phyloP scores from a whole-genome alignment of 345 rosid species.

The Eucalyptus dawsonii region DNA sequence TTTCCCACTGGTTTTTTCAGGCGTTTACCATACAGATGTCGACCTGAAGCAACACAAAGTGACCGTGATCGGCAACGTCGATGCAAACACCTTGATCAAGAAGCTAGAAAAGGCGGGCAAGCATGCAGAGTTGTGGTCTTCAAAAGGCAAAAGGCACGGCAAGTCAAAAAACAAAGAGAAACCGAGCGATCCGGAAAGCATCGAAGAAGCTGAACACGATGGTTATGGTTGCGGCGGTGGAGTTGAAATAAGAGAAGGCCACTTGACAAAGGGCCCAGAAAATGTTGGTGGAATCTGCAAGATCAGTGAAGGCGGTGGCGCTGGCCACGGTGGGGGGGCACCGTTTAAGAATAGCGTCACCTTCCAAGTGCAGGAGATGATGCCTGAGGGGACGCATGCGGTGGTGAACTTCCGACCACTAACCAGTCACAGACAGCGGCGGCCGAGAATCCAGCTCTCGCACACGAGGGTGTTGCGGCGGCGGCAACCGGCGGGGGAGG shows the following conservation, averaged over 20 bases:
- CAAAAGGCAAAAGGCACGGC: slow-evolving; percentile 17
- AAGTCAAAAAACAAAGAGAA: slow-evolving; percentile 27
- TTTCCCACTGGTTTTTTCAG: slow-evolving; percentile 10
- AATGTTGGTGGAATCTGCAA: background rate
- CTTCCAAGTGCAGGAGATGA: slow-evolving; percentile 8
- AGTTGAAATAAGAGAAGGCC: background rate
- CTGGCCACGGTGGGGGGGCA: background rate
- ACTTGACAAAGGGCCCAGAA: background rate
- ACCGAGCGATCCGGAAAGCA: slow-evolving; percentile 18
- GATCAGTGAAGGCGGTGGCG: slow-evolving; percentile 1
- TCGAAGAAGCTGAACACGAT: slow-evolving; percentile 8
- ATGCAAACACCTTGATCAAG: slow-evolving; percentile 41
- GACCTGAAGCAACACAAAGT: slow-evolving; percentile 61
- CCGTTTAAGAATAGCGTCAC: background rate
- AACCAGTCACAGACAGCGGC: slow-evolving; percentile 17
- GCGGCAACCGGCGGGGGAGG: background rate
- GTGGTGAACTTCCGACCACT: background rate
- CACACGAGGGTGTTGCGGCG: slow-evolving; percentile 1
- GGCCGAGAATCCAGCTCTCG: background rate
- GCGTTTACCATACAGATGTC: slow-evolving; percentile 51
- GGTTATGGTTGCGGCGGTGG: slow-evolving; percentile 1
- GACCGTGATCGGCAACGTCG: slow-evolving; percentile 41
- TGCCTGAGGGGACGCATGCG: slow-evolving; percentile 6
- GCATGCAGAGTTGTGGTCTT: slow-evolving; percentile 49
- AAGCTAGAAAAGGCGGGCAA: slow-evolving; percentile 56